Base-by-base conservation (phyloP, 1,284 basidiomycete genomes). In the Boletus semigastroideus region DNA sequence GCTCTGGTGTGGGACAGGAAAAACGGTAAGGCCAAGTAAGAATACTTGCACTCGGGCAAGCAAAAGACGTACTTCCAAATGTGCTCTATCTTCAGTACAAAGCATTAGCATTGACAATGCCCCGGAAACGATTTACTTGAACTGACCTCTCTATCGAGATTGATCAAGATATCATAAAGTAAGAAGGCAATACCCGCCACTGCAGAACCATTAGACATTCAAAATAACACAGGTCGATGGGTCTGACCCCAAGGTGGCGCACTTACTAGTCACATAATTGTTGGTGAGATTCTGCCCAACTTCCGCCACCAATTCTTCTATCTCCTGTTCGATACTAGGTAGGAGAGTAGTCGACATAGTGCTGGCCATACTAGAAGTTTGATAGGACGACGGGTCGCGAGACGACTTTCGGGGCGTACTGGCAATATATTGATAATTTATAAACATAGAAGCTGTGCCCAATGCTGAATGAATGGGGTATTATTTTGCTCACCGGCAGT, bases 121-220 rank as follows among this genome's bases (percentile, higher is more conserved):
- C 14, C 14, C 10, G 13, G 31, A 9, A 16, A 13, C 14, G 14
- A 13, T 16, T 8, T n/a, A 10, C 53, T 12, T 30, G 31, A 33
- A 37, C 52, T 36, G 13, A 54, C 52, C 52, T 53, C 52, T 20
- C 22, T 48, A 7, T 53, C 52, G 8, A 53, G 14, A 27, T 53
- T 53, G 22, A 53, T 42, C 43, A 54, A 42, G 6, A 53, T 16
- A n/a, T 48, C 52, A 2, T 54, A 54, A 3, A 54, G 0, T 20
- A 54, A 27, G 10, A 54, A 42, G 39, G 27, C 25, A 2, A 54
- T 54, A 0, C 52, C n/a, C 3, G 51, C 37, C 13, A 53, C 51
- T 41, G 22, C 22, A 16, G 14, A 33, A 33, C 14, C 5, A 14
- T 33, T 33, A 7, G 13, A 14, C 14, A 3, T 33, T 33, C 31